Evolutionary conservation across 108 stramenopile species (phyloP), one percentile per base, ranked within the genome.

Genomic region (Pseudonitzschia pungens): DNA sequence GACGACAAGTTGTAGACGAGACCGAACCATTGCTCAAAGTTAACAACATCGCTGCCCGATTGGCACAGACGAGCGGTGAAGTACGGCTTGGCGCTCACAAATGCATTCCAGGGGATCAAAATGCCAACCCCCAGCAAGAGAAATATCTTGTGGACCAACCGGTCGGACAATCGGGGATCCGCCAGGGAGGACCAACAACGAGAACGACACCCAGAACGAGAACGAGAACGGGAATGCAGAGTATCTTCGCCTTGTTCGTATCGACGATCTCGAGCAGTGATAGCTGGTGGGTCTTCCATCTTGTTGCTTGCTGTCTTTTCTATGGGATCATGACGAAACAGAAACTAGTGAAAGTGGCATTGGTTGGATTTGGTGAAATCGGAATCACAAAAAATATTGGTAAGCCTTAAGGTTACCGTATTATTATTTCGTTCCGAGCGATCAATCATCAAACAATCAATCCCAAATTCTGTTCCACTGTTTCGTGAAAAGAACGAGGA

Each of bases 81-180:
- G 57, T 89, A 89, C 16, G 83, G 72, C 50, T 79, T 75, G 52
- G 86, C 86, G n/a, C 75, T 83, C 15, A 89, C 77, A 69, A 85
- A 86, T 29, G 85, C 83, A 73, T 89, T 89, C 89, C 89, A 89
- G 5, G 89, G 89, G 15, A 89, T 45, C 58, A 89, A 69, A 40
- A 83, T 52, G 27, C 86, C 89, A 36, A 89, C 68, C 18, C 64
- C 64, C 42, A 65, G 40, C 40, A 65, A 24, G 18, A 65, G 40
- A 65, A 65, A 65, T 14, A 65, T 65, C 3, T 16, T 16, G 12
- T 36, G 64, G 4, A 65, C 40, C 64, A 40, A 18, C n/a, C 64
- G 16, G 42, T 65, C 64, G 33, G 64, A 65, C 40, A 65, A 65
- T 20, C 21, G 40, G 15, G 40, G 42, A 18, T 1, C 58, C 31